Percentiles rank a stretch among this genome's conserved stretches.
phyloP scores from a whole-genome alignment of 176 grass and related monocot species.

The Lolium rigidum region DNA sequence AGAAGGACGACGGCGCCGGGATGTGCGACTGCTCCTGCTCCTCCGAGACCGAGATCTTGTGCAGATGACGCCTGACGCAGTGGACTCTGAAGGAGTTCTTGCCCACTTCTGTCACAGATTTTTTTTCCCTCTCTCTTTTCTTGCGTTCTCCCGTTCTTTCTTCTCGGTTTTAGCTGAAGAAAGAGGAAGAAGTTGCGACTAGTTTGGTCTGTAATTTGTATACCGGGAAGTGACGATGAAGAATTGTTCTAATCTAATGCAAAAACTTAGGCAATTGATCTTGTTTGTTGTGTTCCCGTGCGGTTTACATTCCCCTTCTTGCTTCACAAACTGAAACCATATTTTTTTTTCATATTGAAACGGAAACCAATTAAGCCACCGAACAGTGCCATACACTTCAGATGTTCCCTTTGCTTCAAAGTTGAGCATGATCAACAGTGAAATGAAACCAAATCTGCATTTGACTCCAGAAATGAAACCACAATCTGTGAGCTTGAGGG shows the following conservation, averaged over 20 bases:
- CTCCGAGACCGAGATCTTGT: constrained; percentile 71
- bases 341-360: too few relatives aligned
- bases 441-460: too few relatives aligned
- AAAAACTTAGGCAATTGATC: constrained; percentile 25
- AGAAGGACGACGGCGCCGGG: constrained; percentile 52
- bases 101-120: background rate
- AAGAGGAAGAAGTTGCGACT: constrained; percentile 56
- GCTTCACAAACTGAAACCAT: constrained; percentile 12
- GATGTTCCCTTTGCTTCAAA: too few relatives aligned
- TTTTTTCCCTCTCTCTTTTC: constrained; percentile 49
- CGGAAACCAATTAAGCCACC: too few relatives aligned
- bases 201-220: constrained; percentile 49
- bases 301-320: background rate
- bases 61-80: constrained; percentile 46
- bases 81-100: too few relatives aligned
- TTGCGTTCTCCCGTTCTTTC: constrained; percentile 55
- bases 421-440: too few relatives aligned
- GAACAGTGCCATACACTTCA: too few relatives aligned
- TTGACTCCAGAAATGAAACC: too few relatives aligned
- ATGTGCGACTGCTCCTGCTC: constrained; percentile 59
- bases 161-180: constrained; percentile 55
- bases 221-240: constrained; percentile 26
- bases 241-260: constrained; percentile 35
- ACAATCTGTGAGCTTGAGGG: too few relatives aligned
- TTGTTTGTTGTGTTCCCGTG: background rate